Base-by-base conservation (phyloP, 106 monocot genomes). In the Dioscorea zingiberensis region DNA sequence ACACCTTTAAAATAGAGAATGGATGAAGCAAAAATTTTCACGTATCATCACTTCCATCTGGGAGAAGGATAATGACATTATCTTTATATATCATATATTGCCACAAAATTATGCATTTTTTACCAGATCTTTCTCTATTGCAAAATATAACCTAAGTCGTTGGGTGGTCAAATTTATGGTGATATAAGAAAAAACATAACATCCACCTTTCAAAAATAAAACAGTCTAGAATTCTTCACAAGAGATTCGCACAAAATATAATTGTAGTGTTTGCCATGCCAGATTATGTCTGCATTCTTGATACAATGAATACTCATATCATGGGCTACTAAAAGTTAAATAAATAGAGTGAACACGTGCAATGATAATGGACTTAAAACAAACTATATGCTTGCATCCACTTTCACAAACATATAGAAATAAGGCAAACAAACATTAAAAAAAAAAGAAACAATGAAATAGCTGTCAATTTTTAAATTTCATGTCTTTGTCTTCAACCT, bases 11-110 rank as follows among this genome's bases (percentile, higher is more conserved):
- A 63, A 77, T 70, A 69, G 72, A 69, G 72, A 69, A 71, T n/a
- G 29, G 66, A 56, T 44, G 69, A 64, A 67, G 51, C 69, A 69
- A 83, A 78, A 64, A 25, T 54, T 38, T 64, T 90, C 86, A 90
- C 86, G 90, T 90, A 72, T 77, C 90, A 77, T 91, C 90, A 86
- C 44, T 74, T 77, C 83, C 80, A 91, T 91, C 90, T 91, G 86
- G 69, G 74, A 86, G 80, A 85, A 85, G 53, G 70, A 71, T 29
- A 75, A 72, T 66, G 59, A 12, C 38, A n/a, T 49, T 77, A 71
- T 70, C 25, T 38, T 12, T 62, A 61, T 64, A 26, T 38, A 60
- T 32, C 47, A 64, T 28, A 64, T 24, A 73, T n/a, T 10, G 58
- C 22, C 23, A 68, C 32, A 11, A 54, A 73, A 16, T 7, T 48